Evolutionary conservation across 331 rosid genomes (phyloP), one percentile per base, ranked within the genome.

Genomic region (Phaseolus coccineus): DNA sequence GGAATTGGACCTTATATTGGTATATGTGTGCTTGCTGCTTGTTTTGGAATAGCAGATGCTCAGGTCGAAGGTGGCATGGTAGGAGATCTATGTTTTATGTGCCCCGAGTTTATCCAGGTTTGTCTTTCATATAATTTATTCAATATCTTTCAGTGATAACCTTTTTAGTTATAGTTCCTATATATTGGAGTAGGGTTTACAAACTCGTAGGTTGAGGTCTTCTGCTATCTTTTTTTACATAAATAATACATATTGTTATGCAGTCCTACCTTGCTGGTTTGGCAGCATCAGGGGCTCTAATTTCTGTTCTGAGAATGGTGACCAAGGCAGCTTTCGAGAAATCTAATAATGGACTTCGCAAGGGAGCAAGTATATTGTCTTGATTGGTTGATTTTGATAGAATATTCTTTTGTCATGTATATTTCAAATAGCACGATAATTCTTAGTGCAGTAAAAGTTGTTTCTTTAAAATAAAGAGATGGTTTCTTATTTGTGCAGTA

Each of bases 41-140:
- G 71, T 67, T 94, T 94, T 73, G 98, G 98, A 52, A 25, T 94
- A 5, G 96, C 97, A 12, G 91, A 88, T 88, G 98, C 91, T 15
- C 88, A 39, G 59, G 94, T 92, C 9, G 87, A 88, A 82, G 98
- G 98, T 77, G 98, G 98, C 61, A 86, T 94, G 90, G 84, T 92
- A 19, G 98, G 98, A 75, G 98, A 94, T 57, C 75, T 94, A 6
- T 80, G 87, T 73, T 81, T 86, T n/a, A 91, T 94, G 97, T 76
- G 88, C 50, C 95, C 95, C 4, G 95, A 94, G 48, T 92, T 94
- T 78, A 87, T 92, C 63, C 98, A 94, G 97, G 98, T 92, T 78
- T 0, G 58, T 50, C 50, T 69, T 56, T 33, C 42, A 30, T 40
- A 19, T 10, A 62, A 8, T 5, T 58, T 30, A 10, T 30, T 27